Base-by-base conservation (phyloP, 495 filamentous ascomycete species). In the Elasticomyces elasticus region DNA sequence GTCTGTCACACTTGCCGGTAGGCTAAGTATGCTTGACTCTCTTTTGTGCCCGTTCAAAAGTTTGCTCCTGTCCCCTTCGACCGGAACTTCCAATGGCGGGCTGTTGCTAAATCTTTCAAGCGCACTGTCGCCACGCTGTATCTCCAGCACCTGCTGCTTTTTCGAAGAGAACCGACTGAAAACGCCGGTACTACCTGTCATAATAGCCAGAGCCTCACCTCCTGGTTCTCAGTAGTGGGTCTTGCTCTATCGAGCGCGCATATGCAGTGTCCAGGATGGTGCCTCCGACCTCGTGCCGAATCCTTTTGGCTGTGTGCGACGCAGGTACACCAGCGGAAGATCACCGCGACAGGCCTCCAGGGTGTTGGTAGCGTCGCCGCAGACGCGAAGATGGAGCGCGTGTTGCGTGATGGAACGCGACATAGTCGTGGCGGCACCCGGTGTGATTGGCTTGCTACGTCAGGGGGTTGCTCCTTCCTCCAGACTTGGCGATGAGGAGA, bases 1-100 rank as follows among this genome's bases (percentile, higher is more conserved):
- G 28, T 62, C 60, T 22, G 51, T 52, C 15, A 60, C 60, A 22
- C 51, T 49, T 22, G 33, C 52, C 22, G 51, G 48, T 26, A 62
- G 45, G 35, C 60, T 62, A 30, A 53, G 40, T 17, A 62, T 43
- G 33, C 43, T 54, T 26, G 52, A 56, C 31, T 62, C 60, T 35
- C 60, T 15, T 27, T 38, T 50, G 27, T 56, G 54, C 23, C 44
- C 52, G 24, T 47, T 59, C 28, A 52, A 27, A 15, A 58, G 42
- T 24, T 37, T 37, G 49, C 30, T 58, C 42, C 41, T 46, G 41
- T 58, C 55, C 11, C 35, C 24, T 28, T 57, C 54, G 2, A 37
- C 19, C 4, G 31, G 40, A 20, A 40, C 54, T 9, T 57, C 54
- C 38, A 52, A n/a, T 38, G 46, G 45, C 37, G 19, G 46, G n/a